Evolutionary conservation across 1,139 yeast genomes (phyloP).

Genomic region (Debaryomyces nepalensis): DNA sequence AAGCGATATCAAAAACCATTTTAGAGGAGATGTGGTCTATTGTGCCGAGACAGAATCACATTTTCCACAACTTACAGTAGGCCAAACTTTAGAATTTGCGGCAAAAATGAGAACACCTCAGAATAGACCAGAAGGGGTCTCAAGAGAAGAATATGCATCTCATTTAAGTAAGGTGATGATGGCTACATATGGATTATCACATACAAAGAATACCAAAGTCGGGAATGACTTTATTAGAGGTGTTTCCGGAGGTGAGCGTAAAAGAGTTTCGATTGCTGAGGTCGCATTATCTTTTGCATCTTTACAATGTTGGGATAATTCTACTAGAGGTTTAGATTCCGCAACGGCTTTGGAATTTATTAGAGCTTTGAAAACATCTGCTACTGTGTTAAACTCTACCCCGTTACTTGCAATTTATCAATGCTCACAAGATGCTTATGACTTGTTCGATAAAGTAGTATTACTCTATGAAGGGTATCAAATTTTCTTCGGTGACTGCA

Average conservation of each 20-base stretch:
- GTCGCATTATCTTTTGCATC: slow-evolving; percentile 10
- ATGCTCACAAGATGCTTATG: slow-evolving; percentile 51
- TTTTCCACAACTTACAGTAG: slow-evolving; percentile 74
- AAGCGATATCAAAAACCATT: slow-evolving; percentile 31
- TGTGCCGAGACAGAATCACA: slow-evolving; percentile 75
- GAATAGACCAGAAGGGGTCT: slow-evolving; percentile 57
- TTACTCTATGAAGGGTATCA: slow-evolving; percentile 49
- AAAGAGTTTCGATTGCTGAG: slow-evolving; percentile 66
- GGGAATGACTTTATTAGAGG: slow-evolving; percentile 77
- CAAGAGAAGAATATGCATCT: slow-evolving; percentile 60
- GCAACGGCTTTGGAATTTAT: slow-evolving; percentile 54
- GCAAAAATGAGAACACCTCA: slow-evolving; percentile 68
- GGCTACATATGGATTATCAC: slow-evolving; percentile 75
- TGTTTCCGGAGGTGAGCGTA: slow-evolving; percentile 85
- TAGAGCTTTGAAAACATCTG: slow-evolving; percentile 44
- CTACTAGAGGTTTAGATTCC: slow-evolving; percentile 55
- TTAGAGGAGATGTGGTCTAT: slow-evolving; percentile 59
- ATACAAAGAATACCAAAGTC: slow-evolving; percentile 70
- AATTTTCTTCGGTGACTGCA: slow-evolving; percentile 43
- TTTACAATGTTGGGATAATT: slow-evolving; percentile 54
- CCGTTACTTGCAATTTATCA: slow-evolving; percentile 51
- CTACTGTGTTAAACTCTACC: slow-evolving; percentile 39
- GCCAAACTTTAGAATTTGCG: slow-evolving; percentile 69
- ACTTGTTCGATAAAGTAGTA: slow-evolving; percentile 49
- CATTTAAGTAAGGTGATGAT: slow-evolving; percentile 68